These are phyloP conservation scores for Picea abies DNA, from an alignment of 83 land plant species.

Conservation along the genomic window DNA sequence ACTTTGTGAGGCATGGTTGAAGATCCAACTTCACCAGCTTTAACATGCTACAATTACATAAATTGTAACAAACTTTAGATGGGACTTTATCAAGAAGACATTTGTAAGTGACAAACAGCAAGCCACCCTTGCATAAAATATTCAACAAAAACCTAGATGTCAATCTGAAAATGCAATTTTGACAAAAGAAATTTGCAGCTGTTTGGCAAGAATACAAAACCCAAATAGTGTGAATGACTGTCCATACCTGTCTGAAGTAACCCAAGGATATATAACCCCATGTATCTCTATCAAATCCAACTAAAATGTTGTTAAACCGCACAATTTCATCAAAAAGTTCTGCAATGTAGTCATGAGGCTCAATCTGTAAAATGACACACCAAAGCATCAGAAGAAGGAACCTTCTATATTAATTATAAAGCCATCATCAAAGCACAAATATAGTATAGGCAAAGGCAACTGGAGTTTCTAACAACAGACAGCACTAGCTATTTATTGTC, in stretches of 20 bases:
- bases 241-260: slow-evolving; percentile 87
- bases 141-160: not conserved
- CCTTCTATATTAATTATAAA: not conserved
- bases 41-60: slow-evolving; percentile 48
- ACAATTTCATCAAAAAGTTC: slow-evolving; percentile 68
- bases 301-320: slow-evolving; percentile 79
- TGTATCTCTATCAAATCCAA: slow-evolving; percentile 89
- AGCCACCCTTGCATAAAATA: not conserved
- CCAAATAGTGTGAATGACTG: not conserved
- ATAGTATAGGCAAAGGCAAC: not conserved
- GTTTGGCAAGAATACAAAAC: slow-evolving; percentile 1
- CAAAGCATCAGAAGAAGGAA: not conserved
- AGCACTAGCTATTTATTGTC: not conserved
- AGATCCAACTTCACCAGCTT: slow-evolving; percentile 96
- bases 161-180: not conserved
- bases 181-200: not conserved
- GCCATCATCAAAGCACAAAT: not conserved
- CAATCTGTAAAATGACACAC: slow-evolving; percentile 65
- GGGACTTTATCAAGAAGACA: not conserved
- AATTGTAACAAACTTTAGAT: not conserved
- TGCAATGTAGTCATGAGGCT: slow-evolving; percentile 94
- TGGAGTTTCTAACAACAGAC: not conserved
- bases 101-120: not conserved
- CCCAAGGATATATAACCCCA: slow-evolving; percentile 96
- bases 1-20: slow-evolving; percentile 99